Percentiles rank a stretch among this genome's conserved stretches.
These are phyloP conservation scores for Aspergillus candidus DNA, from an alignment of 2,329 filamentous ascomycete genomes.

Conservation along the genomic window DNA sequence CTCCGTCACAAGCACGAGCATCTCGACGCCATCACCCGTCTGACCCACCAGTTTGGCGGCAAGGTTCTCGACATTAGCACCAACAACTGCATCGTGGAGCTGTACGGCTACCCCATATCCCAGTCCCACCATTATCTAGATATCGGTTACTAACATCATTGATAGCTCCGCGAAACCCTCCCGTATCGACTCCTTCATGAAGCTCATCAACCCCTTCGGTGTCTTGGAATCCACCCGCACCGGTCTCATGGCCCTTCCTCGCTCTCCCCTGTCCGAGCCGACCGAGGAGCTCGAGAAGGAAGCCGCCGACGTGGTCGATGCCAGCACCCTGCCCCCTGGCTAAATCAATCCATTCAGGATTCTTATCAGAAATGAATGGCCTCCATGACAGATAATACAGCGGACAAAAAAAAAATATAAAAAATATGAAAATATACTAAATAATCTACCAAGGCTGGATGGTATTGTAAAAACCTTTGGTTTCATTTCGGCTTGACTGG, in stretches of 20 bases:
- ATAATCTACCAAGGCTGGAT: too few species aligned
- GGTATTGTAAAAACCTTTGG: too few species aligned
- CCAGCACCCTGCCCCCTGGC: slow-evolving; percentile 86
- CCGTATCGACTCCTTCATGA: slow-evolving; percentile 96
- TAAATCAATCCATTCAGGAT: slow-evolving; percentile 40
- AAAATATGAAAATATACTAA: too few species aligned
- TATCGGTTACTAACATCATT: neutral
- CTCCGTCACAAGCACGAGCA: slow-evolving; percentile 97
- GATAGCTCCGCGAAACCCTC: slow-evolving; percentile 79
- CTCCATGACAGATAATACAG: slow-evolving; percentile 14
- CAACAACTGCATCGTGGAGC: slow-evolving; percentile 95
- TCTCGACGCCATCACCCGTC: slow-evolving; percentile 89
- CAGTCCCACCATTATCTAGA: neutral
- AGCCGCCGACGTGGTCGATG: slow-evolving; percentile 89
- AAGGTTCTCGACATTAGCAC: slow-evolving; percentile 98
- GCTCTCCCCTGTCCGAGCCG: slow-evolving; percentile 75
- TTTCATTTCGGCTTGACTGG: too few species aligned
- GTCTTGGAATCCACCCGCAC: slow-evolving; percentile 94
- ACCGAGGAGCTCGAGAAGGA: slow-evolving; percentile 75
- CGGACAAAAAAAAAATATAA: neutral
- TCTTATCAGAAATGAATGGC: slow-evolving; percentile 7
- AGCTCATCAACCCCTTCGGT: slow-evolving; percentile 87
- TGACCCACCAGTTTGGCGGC: slow-evolving; percentile 94
- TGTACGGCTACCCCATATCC: slow-evolving; percentile 54
- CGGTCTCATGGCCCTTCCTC: slow-evolving; percentile 91